Base-by-base conservation (phyloP, 2,329 filamentous ascomycete genomes). In the Sphaerostilbella broomeana region DNA sequence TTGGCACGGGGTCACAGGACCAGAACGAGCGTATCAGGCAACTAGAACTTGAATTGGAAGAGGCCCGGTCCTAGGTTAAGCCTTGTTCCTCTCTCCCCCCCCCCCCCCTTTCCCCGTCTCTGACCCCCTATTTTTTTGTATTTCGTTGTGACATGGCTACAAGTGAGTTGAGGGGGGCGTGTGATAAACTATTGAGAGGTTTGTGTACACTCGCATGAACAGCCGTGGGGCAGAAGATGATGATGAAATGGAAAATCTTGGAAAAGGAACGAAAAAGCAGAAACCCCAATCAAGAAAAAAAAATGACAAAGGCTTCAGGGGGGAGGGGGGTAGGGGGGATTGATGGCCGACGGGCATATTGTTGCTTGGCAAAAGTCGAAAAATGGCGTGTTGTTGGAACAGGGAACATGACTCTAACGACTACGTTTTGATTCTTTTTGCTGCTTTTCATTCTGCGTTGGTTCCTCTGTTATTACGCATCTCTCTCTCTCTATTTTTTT, bases 1-100 rank as follows among this genome's bases (percentile, higher is more conserved):
- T 89, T 43, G 76, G 75, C 25, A 51, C 59, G 1, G 59, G 61
- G 15, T 67, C 69, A 11, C 69, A 74, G 51, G 78, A 81, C 55
- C 78, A 83, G 68, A 81, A 70, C 58, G 78, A 83, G 63, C 69
- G 78, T 35, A 83, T 83, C 54, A 66, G 79, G 47, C 77, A 81
- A 59, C 58, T 84, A 43, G 79, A 84, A 63, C 65, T 83, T 36
- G 79, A 83, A 60, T 63, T 84, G 25, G 79, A 84, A 56, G 74
- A 75, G 57, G 69, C 75, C 16, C 67, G 75, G 50, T 81, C 78
- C 48, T 81, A 54, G 49, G 15, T 12, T 4, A 33, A 11, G 11
- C 16, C 26, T 6, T 11, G 8, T 7, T 3, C 26, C 26, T 12
- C 8, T 28, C 4, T 13, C 26, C 9, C 8, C 26, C 12, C 11